Evolutionary conservation across 2,329 filamentous ascomycete species (phyloP).

Genomic region (Fusarium pseudoanthophilum): DNA sequence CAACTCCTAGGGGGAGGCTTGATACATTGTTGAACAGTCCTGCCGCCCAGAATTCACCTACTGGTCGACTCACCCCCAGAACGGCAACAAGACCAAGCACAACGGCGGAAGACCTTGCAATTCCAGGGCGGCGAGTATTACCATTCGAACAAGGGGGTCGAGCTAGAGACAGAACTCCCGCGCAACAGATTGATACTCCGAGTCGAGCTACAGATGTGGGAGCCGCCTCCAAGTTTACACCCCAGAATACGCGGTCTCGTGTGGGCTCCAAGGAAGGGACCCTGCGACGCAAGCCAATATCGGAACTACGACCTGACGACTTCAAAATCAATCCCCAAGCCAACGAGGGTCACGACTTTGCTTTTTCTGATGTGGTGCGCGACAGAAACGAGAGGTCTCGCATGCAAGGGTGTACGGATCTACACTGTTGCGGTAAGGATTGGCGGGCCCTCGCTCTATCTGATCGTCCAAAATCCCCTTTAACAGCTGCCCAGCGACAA

Average conservation of each 20-base stretch:
- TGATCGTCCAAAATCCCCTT: slow-evolving; percentile 55
- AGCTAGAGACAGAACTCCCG: slow-evolving; percentile 21
- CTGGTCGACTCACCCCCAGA: slow-evolving; percentile 43
- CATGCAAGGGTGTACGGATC: slow-evolving; percentile 78
- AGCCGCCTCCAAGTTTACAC: slow-evolving; percentile 18
- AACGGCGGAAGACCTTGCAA: slow-evolving; percentile 42
- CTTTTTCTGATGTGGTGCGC: slow-evolving; percentile 80
- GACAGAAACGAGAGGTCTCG: slow-evolving; percentile 74
- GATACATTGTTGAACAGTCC: slow-evolving; percentile 49
- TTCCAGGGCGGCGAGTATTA: slow-evolving; percentile 55
- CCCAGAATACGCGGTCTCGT: slow-evolving; percentile 26
- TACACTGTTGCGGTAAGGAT: slow-evolving; percentile 79
- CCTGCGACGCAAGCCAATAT: slow-evolving; percentile 67
- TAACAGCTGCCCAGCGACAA: slow-evolving; percentile 50
- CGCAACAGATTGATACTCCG: slow-evolving; percentile 12
- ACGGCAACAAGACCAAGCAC: slow-evolving; percentile 27
- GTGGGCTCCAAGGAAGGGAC: slow-evolving; percentile 47
- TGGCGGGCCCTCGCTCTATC: slow-evolving; percentile 74
- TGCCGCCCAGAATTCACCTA: slow-evolving; percentile 37
- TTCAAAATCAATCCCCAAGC: slow-evolving; percentile 83
- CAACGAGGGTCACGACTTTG: slow-evolving; percentile 77
- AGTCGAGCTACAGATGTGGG: slow-evolving; percentile 6
- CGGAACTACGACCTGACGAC: slow-evolving; percentile 71
- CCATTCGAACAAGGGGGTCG: slow-evolving; percentile 48
- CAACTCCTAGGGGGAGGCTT: slow-evolving; percentile 46